Percentiles rank a stretch among this genome's conserved stretches.
Conservation (phyloP, 805 yeast species). For the Hyphopichia homilentoma region DNA sequence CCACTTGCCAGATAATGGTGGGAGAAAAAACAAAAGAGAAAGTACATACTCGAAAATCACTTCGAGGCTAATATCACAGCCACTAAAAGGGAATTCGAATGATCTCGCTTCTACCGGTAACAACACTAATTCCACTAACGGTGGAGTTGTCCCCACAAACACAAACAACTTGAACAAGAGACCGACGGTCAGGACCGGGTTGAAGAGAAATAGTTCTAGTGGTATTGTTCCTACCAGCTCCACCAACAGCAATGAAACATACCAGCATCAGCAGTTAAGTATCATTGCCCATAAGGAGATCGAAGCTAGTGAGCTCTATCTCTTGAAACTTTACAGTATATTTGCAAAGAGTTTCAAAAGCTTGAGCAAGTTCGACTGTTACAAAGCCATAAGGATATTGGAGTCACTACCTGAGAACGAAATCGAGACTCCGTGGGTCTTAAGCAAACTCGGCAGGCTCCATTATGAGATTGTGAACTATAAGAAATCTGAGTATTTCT, state of each 20-base stretch:
- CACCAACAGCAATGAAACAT: conserved; percentile 7
- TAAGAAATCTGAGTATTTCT: conserved; percentile 65
- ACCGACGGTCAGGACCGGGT: conserved; percentile 8
- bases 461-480: conserved; percentile 88
- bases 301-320: conserved; percentile 35
- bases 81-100: conserved; percentile 12
- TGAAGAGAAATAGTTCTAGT: conserved; percentile 21
- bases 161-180: conserved; percentile 4
- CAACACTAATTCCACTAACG: conserved; percentile 2
- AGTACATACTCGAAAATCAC: conserved; percentile 43
- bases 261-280: conserved; percentile 9
- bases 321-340: conserved; percentile 45
- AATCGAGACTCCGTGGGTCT: conserved; percentile 77
- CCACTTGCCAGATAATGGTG: conserved; percentile 6
- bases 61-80: conserved; percentile 45
- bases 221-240: conserved; percentile 9
- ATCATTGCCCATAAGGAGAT: conserved; percentile 18
- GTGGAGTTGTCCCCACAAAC: background rate
- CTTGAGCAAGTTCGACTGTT: conserved; percentile 67
- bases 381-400: conserved; percentile 69
- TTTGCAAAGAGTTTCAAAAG: conserved; percentile 62
- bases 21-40: conserved; percentile 23
- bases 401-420: conserved; percentile 61
- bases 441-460: conserved; percentile 71
- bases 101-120: conserved; percentile 3